Conservation (phyloP, 805 yeast species). For the Kuraishia hungarica region DNA sequence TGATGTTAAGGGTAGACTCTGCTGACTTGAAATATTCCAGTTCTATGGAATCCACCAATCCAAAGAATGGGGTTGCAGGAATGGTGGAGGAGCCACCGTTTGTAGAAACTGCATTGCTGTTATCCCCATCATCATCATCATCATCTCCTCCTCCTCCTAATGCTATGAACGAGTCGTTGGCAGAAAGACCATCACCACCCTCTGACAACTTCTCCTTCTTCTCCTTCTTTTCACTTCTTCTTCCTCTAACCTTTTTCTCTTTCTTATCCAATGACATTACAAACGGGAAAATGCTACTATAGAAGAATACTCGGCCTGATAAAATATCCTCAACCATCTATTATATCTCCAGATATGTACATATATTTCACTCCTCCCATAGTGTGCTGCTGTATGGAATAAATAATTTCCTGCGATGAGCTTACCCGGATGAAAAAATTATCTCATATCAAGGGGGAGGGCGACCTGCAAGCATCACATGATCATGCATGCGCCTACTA, state of each 20-base stretch:
- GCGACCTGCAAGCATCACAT: not conserved
- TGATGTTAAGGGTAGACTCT: conserved; percentile 73
- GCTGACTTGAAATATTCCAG: conserved; percentile 90
- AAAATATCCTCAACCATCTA: not conserved
- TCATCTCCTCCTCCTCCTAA: not conserved
- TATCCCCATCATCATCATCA: conserved; percentile 1
- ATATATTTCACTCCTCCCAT: not conserved
- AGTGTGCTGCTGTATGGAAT: not conserved
- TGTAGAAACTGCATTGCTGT: not conserved
- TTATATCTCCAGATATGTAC: not conserved
- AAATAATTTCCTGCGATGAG: not conserved
- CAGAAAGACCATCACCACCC: conserved; percentile 1
- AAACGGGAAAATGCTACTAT: not conserved
- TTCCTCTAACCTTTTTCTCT: conserved; percentile 19
- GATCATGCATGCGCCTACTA: not conserved
- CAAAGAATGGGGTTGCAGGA: conserved; percentile 52
- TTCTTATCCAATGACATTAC: not conserved
- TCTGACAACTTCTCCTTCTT: conserved; percentile 4
- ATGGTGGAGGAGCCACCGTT: conserved; percentile 2
- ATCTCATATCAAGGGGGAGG: not conserved
- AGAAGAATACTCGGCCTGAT: not conserved
- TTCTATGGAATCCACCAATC: conserved; percentile 77
- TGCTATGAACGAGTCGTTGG: conserved; percentile 2
- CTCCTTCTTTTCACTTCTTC: conserved; percentile 17
- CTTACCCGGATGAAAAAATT: not conserved